Percentiles rank a stretch among this genome's conserved stretches.
Conservation (phyloP, 495 filamentous ascomycete species). For the Aspergillus carlsbadensis region DNA sequence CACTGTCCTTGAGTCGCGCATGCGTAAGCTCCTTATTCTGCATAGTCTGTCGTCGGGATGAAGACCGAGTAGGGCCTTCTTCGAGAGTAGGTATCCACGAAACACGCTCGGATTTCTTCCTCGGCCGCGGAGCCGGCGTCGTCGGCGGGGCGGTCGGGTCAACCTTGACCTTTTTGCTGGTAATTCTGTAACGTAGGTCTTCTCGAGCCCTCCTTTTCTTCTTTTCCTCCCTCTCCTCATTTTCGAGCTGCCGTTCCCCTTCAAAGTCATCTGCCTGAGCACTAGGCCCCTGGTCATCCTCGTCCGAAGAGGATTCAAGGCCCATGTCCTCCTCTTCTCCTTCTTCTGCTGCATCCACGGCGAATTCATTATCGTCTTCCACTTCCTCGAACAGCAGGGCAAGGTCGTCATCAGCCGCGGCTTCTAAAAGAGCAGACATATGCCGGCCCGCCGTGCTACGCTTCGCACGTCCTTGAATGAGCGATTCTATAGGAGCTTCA, state of each 20-base stretch:
- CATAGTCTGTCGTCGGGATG: conserved; percentile 78
- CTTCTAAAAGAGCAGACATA: conserved; percentile 75
- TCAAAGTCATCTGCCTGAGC: conserved; percentile 56
- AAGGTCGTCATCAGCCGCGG: conserved; percentile 73
- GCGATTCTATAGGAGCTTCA: conserved; percentile 60
- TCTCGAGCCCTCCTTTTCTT: conserved; percentile 76
- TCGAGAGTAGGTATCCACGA: conserved; percentile 83
- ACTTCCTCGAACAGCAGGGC: conserved; percentile 82
- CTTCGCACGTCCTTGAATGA: conserved; percentile 73
- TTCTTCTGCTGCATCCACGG: conserved; percentile 62
- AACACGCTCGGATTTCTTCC: conserved; percentile 89
- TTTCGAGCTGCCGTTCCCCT: conserved; percentile 66
- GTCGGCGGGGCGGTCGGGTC: conserved; percentile 54
- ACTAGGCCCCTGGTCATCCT: conserved; percentile 67
- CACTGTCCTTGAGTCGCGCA: conserved; percentile 77
- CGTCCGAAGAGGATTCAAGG: conserved; percentile 80
- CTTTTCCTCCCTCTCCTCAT: conserved; percentile 51
- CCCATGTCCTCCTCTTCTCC: conserved; percentile 71
- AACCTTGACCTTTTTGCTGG: conserved; percentile 64
- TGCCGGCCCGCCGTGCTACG: conserved; percentile 85
- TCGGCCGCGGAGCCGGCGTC: conserved; percentile 59
- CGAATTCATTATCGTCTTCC: conserved; percentile 81
- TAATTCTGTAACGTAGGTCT: conserved; percentile 48
- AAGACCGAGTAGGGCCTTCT: conserved; percentile 78
- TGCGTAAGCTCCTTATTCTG: conserved; percentile 81